Base-by-base conservation (phyloP, 2,329 filamentous ascomycete species). In the Aspergillus sp. region DNA sequence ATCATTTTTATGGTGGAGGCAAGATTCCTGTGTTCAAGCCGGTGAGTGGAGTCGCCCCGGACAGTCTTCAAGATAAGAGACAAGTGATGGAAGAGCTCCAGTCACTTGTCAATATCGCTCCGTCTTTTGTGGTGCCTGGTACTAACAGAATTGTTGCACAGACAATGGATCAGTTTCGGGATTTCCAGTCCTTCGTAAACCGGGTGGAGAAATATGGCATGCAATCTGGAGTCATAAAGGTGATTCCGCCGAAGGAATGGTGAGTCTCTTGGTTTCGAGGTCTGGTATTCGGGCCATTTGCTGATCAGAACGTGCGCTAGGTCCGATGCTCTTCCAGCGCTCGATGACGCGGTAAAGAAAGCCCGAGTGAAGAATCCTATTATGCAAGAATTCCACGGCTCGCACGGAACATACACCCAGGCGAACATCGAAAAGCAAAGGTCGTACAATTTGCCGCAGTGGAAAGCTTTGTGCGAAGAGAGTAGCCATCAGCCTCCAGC, bases 311-410 rank as follows among this genome's bases (percentile, higher is more conserved):
- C 26, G 31, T 11, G 15, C 16, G 33, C 13, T 37, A 80, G 76
- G 76, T 64, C 67, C 49, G 76, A 88, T 43, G 71, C 77, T 15
- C 78, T 91, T 24, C 83, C 84, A 11, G 68, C 74, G 24, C 75
- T 95, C 41, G 79, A 91, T 52, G 82, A 95, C 49, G 72, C 86
- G 31, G 75, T 98, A 43, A 96, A 95, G 63, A 80, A 82, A 41
- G 84, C 98, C 58, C 81, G 80, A 53, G 88, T 98, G 52, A 89
- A 89, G 61, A 93, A 98, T 45, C 91, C 91, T 3, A 96, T 98
- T 57, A 94, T 86, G 54, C 91, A 98, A 60, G 91, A 98, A 51
- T 98, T 98, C 50, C 89, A 93, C 70, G 91, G 91, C 26, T 86
- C 84, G 32, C 86, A 89, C 54, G 93, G 91, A 35, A 93, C 85